These are phyloP conservation scores for Gynochthodes officinalis DNA, from an alignment of 257 asterid species.

Conservation along the genomic window DNA sequence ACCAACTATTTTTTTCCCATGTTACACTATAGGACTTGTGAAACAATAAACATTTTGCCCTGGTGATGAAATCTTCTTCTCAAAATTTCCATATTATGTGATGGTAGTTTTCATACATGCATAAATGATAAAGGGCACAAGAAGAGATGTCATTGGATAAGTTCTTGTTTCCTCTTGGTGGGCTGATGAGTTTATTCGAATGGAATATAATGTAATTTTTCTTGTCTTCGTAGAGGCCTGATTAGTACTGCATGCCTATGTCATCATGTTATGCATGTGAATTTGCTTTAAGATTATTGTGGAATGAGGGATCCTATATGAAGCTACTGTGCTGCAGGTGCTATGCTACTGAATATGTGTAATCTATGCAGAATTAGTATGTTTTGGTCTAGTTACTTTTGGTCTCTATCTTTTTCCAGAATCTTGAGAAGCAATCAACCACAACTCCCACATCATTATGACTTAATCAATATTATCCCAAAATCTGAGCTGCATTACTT, in stretches of 20 bases:
- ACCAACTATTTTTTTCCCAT: neutral
- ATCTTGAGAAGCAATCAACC: neutral
- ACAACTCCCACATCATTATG: neutral
- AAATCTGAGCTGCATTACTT: neutral
- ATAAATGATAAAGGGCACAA: neutral
- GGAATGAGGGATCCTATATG: neutral
- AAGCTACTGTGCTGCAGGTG: neutral
- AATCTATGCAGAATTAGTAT: too few relatives aligned
- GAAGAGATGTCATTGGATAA: neutral
- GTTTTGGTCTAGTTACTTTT: neutral
- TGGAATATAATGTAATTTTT: neutral
- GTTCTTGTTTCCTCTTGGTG: neutral
- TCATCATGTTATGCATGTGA: neutral
- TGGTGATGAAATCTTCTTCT: neutral
- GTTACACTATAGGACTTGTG: too few relatives aligned
- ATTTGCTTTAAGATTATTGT: neutral
- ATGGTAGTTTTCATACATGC: neutral
- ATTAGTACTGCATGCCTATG: neutral
- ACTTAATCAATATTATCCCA: slow-evolving; percentile 6
- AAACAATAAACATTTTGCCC: neutral
- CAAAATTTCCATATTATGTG: neutral
- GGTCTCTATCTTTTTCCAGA: neutral
- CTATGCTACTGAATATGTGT: neutral
- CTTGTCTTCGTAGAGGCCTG: neutral
- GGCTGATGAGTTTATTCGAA: neutral